Evolutionary conservation across 495 filamentous ascomycete genomes (phyloP).

Genomic region (Neurospora hispaniola): DNA sequence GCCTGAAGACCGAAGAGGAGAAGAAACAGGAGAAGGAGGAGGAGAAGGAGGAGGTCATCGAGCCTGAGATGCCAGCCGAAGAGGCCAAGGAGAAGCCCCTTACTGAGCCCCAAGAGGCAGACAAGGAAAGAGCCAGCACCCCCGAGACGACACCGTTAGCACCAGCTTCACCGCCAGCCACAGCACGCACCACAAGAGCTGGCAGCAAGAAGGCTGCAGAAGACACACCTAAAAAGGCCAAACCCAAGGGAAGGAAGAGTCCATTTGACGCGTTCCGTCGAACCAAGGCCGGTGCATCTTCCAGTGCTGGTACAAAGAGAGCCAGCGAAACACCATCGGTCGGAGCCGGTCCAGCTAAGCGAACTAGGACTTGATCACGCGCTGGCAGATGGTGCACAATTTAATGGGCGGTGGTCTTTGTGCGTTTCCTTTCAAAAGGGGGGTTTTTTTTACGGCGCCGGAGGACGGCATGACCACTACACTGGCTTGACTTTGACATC

Average conservation of each 20-base stretch:
- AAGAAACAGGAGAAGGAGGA: constrained; percentile 27
- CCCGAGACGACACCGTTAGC: constrained; percentile 40
- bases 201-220: constrained; percentile 17
- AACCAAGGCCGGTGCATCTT: constrained; percentile 37
- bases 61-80: neutral
- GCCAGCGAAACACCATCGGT: constrained; percentile 27
- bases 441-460: neutral
- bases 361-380: constrained; percentile 23
- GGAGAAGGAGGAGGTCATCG: neutral
- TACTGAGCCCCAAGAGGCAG: neutral
- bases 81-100: neutral
- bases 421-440: neutral
- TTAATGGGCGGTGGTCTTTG: neutral
- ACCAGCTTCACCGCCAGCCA: constrained; percentile 47
- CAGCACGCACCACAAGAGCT: constrained; percentile 41
- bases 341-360: constrained; percentile 21
- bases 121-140: constrained; percentile 25
- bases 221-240: constrained; percentile 20
- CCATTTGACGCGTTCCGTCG: constrained; percentile 58
- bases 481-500: neutral
- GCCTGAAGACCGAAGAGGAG: constrained; percentile 43
- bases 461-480: neutral
- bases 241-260: constrained; percentile 35
- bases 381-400: neutral
- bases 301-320: constrained; percentile 33